Evolutionary conservation across 495 filamentous ascomycete genomes (phyloP), one percentile per base, ranked within the genome.

Genomic region (Neohortaea acidophila): DNA sequence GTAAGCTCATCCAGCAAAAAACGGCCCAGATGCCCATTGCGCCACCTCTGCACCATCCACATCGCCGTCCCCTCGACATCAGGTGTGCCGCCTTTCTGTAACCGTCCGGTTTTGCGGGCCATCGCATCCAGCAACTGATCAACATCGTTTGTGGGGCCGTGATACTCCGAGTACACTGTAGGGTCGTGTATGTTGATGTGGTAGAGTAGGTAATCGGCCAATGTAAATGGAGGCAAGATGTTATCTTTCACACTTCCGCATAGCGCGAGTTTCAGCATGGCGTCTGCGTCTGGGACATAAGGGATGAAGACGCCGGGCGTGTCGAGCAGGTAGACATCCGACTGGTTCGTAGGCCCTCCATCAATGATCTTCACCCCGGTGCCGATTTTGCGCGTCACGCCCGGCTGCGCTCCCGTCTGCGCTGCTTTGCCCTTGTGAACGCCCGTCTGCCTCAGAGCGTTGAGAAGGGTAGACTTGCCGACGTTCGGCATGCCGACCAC

Each of bases 401-500:
- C 89, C 1, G 89, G 87, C 43, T 93, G 76, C 5, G 75, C 75
- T 3, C 91, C 91, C 0, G 85, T 94, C 37, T 62, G 63, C 32
- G 85, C 75, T 7, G 73, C 91, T 57, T 94, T 94, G 25, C 73
- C 68, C 41, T 77, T 73, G 13, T 66, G 58, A 41, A 80, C 63
- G 30, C 85, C 81, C 13, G 64, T 59, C 15, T 64, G 68, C 8
- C 91, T 79, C 26, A 97, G 66, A 20, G 78, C 68, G 57, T 97
- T 97, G 18, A 97, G 73, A 11, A 97, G 65, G 0, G 87, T 83
- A 17, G 82, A 91, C 59, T 97, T 84, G 1, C 79, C 89, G 0
- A 89, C 81, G 58, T 97, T 97, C 4, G 89, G 89, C 87, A 97
- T 94, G 20, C 89, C 89, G 13, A 94, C 85, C 0, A 96, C 72